Evolutionary conservation across 2,329 filamentous ascomycete genomes (phyloP).

Genomic region (Pestalotiopsis sp.): DNA sequence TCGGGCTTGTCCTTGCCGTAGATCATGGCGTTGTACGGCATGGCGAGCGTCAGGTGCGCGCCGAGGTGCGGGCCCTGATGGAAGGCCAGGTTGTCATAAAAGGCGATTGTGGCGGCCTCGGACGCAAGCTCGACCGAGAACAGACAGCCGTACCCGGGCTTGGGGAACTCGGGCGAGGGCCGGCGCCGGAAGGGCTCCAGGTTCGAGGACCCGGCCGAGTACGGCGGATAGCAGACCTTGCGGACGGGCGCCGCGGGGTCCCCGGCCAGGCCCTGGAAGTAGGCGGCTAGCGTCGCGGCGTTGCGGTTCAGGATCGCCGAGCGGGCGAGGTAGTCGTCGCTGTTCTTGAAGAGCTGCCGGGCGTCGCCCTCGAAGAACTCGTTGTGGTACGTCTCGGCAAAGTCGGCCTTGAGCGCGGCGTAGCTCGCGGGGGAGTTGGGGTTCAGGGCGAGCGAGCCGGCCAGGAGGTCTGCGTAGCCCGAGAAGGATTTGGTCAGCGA

Average conservation of each 20-base stretch:
- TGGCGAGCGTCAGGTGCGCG: constrained; percentile 49
- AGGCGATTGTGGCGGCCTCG: constrained; percentile 40
- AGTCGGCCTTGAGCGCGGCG: constrained; percentile 17
- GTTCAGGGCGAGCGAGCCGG: constrained; percentile 23
- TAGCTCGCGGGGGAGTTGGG: constrained; percentile 17
- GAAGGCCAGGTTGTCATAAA: constrained; percentile 50
- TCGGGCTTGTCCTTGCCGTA: constrained; percentile 40
- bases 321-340: constrained; percentile 41
- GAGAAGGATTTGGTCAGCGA: constrained; percentile 58
- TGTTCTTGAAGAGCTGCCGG: constrained; percentile 44
- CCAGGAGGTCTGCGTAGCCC: constrained; percentile 47
- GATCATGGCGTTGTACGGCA: constrained; percentile 47
- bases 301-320: constrained; percentile 42
- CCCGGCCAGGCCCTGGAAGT: constrained; percentile 33
- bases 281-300: constrained; percentile 40
- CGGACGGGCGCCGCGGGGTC: constrained; percentile 35
- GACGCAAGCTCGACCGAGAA: constrained; percentile 50
- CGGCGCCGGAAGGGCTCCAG: constrained; percentile 31
- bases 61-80: constrained; percentile 55
- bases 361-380: constrained; percentile 50
- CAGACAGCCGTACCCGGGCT: constrained; percentile 56
- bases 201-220: constrained; percentile 17
- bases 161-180: constrained; percentile 42
- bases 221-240: constrained; percentile 44
- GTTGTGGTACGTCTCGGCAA: constrained; percentile 36